A percentile compares a stretch with the other conserved stretches of the same genome.
phyloP scores from a whole-genome alignment of 1,139 yeast species.

The Meyerozyma smithsonii region DNA sequence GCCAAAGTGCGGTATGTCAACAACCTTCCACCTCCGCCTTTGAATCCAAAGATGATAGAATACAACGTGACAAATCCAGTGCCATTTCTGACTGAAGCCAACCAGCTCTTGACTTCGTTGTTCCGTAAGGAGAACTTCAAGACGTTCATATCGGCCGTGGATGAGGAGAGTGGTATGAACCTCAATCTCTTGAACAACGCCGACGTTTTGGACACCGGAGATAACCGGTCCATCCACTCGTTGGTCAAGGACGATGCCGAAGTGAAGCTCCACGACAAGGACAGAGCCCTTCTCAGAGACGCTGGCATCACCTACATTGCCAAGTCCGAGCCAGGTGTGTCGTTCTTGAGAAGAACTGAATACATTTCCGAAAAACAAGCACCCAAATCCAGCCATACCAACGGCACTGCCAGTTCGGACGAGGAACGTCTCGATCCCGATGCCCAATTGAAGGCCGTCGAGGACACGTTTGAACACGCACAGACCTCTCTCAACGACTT shows the following conservation, averaged over 20 bases:
- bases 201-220: slow-evolving; percentile 63
- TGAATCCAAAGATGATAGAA: slow-evolving; percentile 80
- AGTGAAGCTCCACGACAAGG: slow-evolving; percentile 65
- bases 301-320: slow-evolving; percentile 53
- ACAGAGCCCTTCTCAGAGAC: slow-evolving; percentile 72
- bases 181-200: slow-evolving; percentile 67
- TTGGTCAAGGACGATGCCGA: slow-evolving; percentile 16
- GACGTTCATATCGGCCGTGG: slow-evolving; percentile 59
- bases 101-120: slow-evolving; percentile 65
- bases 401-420: slow-evolving; percentile 12
- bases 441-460: slow-evolving; percentile 63
- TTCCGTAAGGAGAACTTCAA: slow-evolving; percentile 74
- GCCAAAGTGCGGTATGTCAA: slow-evolving; percentile 84
- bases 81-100: slow-evolving; percentile 47
- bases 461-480: slow-evolving; percentile 66
- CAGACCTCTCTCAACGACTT: slow-evolving; percentile 42
- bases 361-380: slow-evolving; percentile 57
- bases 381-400: slow-evolving; percentile 17
- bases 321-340: slow-evolving; percentile 60
- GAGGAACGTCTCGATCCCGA: slow-evolving; percentile 52
- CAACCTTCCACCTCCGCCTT: slow-evolving; percentile 88
- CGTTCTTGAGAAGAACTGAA: slow-evolving; percentile 91
- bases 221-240: slow-evolving; percentile 41
- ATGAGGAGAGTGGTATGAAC: slow-evolving; percentile 74
- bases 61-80: slow-evolving; percentile 38